Conservation (phyloP, 2,329 filamentous ascomycete genomes). For the Beauveria rudraprayagi region DNA sequence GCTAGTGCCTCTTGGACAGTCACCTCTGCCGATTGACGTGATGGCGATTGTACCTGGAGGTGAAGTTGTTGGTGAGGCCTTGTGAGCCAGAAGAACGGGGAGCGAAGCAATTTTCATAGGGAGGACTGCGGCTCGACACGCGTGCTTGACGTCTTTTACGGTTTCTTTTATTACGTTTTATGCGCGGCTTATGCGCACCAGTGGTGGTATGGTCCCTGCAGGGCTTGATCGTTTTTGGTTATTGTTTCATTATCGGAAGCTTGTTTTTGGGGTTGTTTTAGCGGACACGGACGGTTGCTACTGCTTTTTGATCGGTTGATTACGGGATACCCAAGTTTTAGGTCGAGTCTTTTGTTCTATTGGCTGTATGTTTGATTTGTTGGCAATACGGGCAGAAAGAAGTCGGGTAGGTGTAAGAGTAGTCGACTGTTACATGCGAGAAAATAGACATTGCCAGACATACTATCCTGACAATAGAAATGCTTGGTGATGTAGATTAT, state of each 20-base stretch:
- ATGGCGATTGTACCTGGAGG: conserved; percentile 7
- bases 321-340: conserved; percentile 11
- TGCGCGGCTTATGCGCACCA: not conserved
- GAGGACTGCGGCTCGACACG: not conserved
- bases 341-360: not conserved
- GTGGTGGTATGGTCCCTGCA: not conserved
- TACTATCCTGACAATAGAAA: not conserved
- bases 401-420: not conserved
- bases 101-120: not conserved
- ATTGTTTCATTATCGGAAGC: not conserved
- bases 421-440: not conserved
- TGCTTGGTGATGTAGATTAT: not conserved
- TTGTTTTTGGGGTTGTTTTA: conserved; percentile 1
- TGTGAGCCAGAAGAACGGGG: conserved; percentile 3
- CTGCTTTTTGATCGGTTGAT: conserved; percentile 6
- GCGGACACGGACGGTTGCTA: conserved; percentile 6
- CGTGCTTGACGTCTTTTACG: not conserved
- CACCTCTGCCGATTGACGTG: conserved; percentile 23
- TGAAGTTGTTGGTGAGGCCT: conserved; percentile 21
- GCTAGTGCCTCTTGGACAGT: conserved; percentile 33
- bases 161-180: not conserved
- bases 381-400: not conserved
- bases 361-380: not conserved
- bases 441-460: not conserved
- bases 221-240: not conserved